These are phyloP conservation scores for Aspergillus cejpii DNA, from an alignment of 2,329 filamentous ascomycete genomes.

Conservation along the genomic window DNA sequence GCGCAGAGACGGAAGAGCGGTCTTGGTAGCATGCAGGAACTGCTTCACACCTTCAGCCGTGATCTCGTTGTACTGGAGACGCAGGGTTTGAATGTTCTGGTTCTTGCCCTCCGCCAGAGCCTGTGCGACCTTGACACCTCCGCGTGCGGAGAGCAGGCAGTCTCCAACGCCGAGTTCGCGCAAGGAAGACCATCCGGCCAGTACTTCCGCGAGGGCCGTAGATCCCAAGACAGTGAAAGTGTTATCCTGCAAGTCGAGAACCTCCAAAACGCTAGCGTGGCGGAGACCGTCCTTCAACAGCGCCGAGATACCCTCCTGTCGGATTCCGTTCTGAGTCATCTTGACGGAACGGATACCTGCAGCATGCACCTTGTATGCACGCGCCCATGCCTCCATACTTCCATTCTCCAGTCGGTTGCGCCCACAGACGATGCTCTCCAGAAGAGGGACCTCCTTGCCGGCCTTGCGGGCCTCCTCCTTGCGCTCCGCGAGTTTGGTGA, in stretches of 20 bases:
- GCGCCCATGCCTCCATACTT: conserved; percentile 92
- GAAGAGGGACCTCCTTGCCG: conserved; percentile 66
- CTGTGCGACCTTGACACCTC: conserved; percentile 64
- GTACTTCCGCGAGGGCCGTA: conserved; percentile 66
- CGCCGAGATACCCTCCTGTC: conserved; percentile 81
- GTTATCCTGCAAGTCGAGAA: conserved; percentile 93
- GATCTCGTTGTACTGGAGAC: conserved; percentile 93
- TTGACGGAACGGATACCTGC: conserved; percentile 75
- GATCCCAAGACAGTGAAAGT: conserved; percentile 83
- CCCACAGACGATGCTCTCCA: conserved; percentile 96
- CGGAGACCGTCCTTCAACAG: conserved; percentile 72
- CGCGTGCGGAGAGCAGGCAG: conserved; percentile 72
- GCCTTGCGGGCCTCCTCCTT: conserved; percentile 62
- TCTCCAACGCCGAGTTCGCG: conserved; percentile 84
- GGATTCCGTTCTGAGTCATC: conserved; percentile 98
- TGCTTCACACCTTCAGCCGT: conserved; percentile 66
- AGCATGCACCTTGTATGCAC: conserved; percentile 71
- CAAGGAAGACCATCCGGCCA: conserved; percentile 66
- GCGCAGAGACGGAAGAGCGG: conserved; percentile 66
- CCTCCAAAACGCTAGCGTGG: conserved; percentile 60
- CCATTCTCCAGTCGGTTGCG: conserved; percentile 94
- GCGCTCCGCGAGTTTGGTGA: conserved; percentile 72
- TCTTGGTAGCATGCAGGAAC: conserved; percentile 61
- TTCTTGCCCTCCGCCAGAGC: conserved; percentile 72
- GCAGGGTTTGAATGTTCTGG: conserved; percentile 68